Base-by-base conservation (phyloP, 2,329 filamentous ascomycete genomes). In the Huntiella moniliformis region DNA sequence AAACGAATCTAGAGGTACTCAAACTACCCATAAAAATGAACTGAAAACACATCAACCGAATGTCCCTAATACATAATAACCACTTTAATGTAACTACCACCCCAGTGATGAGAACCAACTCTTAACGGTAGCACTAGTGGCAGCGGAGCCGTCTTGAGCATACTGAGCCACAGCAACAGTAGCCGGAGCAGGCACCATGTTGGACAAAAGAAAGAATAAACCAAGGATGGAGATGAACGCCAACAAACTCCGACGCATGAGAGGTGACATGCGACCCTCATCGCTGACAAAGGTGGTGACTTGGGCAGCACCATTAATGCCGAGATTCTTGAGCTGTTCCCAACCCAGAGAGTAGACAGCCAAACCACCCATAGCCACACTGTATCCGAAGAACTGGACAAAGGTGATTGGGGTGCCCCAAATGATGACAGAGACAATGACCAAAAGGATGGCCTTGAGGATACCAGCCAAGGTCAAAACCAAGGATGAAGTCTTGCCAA, bases 401-500 rank as follows among this genome's bases (percentile, higher is more conserved):
- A 63, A 58, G 15, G 77, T 70, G 56, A 91, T 79, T 31, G 74
- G 70, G 47, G 82, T 84, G 53, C 71, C 67, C 78, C 83, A 91
- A 58, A 88, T 77, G 56, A 83, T 60, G 62, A 91, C 80, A 45
- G 81, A 85, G 49, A 76, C 71, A 50, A 72, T 66, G 52, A 92
- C 82, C 46, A 92, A 76, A 49, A 92, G 74, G 51, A 92, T 87
- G 61, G 86, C 83, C 64, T 92, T 92, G 56, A 91, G 73, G 52
- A 92, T 84, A 59, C 85, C 83, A 49, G 79, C 86, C 17, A 92
- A 74, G 32, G 83, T 86, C 64, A 92, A 80, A 55, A 87, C 82
- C 44, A 92, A 73, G 47, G 81, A 82, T 2, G 84, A 92, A 5
- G 84, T 92, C 64, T 83, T 86, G 59, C 84, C 83, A 56, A 92